A percentile compares a stretch with the other conserved stretches of the same genome.
These are phyloP conservation scores for Fusarium sp. DNA, from an alignment of 2,329 filamentous ascomycete species.

Conservation along the genomic window DNA sequence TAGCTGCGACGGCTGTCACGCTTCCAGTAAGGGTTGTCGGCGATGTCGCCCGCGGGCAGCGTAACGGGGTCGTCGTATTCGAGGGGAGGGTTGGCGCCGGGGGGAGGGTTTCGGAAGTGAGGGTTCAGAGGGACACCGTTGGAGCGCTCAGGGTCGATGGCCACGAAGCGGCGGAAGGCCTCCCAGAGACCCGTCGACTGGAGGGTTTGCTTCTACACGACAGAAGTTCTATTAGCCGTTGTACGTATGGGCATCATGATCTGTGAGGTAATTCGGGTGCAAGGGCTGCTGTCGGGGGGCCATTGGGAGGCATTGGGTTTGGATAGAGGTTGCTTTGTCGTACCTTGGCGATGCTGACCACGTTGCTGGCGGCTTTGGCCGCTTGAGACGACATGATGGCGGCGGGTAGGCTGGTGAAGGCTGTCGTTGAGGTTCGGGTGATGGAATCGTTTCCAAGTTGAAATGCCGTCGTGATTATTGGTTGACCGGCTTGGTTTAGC, in stretches of 20 bases:
- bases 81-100: constrained; percentile 58
- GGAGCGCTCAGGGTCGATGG: constrained; percentile 89
- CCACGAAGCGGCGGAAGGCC: constrained; percentile 80
- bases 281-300: constrained; percentile 19
- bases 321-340: constrained; percentile 34
- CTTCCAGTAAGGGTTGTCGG: constrained; percentile 78
- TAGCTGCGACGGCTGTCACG: constrained; percentile 89
- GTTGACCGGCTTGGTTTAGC: constrained; percentile 43
- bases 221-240: constrained; percentile 41
- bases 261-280: constrained; percentile 37
- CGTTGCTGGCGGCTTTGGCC: constrained; percentile 68
- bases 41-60: constrained; percentile 69
- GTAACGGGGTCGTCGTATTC: constrained; percentile 63
- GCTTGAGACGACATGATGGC: constrained; percentile 74
- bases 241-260: constrained; percentile 18
- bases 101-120: constrained; percentile 87
- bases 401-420: constrained; percentile 39
- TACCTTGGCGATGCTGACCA: constrained; percentile 73
- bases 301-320: constrained; percentile 43
- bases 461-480: constrained; percentile 51
- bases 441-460: constrained; percentile 49
- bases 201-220: constrained; percentile 90
- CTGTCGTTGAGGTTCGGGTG: constrained; percentile 48
- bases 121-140: constrained; percentile 94
- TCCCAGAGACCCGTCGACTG: constrained; percentile 94